Percentiles rank a stretch among this genome's conserved stretches.
phyloP scores from a whole-genome alignment of 2,329 filamentous ascomycete genomes.

The Aureobasidium mangrovei region DNA sequence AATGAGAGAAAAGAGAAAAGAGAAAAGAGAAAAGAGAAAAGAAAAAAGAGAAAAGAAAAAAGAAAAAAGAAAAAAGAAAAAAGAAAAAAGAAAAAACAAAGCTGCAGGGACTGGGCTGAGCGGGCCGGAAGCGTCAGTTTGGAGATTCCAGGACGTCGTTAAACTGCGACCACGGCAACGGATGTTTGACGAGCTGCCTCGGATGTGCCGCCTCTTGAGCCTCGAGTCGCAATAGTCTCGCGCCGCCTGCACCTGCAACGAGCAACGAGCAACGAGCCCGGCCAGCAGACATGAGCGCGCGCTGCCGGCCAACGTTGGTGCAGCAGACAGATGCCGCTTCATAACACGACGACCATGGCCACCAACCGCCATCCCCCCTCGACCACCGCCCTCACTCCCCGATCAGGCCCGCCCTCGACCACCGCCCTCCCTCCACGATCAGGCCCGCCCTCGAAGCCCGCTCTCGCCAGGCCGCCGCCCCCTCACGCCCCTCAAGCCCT shows the following conservation, averaged over 20 bases:
- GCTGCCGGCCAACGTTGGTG: conserved; percentile 6
- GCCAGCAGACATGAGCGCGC: conserved; percentile 3
- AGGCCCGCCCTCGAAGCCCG: conserved; percentile 57
- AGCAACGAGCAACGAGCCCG: neutral
- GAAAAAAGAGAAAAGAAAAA: neutral
- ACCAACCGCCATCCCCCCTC: neutral
- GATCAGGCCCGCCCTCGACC: conserved; percentile 48
- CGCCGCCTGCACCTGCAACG: neutral
- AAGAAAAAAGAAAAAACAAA: neutral
- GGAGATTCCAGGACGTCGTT: conserved; percentile 10
- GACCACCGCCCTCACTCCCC: neutral
- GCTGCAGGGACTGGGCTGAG: neutral
- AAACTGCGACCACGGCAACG: conserved; percentile 2
- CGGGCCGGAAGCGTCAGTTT: conserved; percentile 2
- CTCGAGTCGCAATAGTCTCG: neutral
- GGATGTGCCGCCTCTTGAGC: neutral
- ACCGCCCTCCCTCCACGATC: conserved; percentile 19
- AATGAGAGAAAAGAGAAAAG: neutral
- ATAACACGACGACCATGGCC: conserved; percentile 9
- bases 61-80: neutral
- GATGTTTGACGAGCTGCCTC: neutral
- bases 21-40: neutral
- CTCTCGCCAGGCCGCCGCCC: conserved; percentile 42
- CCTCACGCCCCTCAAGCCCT: conserved; percentile 29
- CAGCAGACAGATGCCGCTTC: conserved; percentile 3